phyloP scores from a whole-genome alignment of 768 basidiomycete genomes.

The Auriculariales sp. region DNA sequence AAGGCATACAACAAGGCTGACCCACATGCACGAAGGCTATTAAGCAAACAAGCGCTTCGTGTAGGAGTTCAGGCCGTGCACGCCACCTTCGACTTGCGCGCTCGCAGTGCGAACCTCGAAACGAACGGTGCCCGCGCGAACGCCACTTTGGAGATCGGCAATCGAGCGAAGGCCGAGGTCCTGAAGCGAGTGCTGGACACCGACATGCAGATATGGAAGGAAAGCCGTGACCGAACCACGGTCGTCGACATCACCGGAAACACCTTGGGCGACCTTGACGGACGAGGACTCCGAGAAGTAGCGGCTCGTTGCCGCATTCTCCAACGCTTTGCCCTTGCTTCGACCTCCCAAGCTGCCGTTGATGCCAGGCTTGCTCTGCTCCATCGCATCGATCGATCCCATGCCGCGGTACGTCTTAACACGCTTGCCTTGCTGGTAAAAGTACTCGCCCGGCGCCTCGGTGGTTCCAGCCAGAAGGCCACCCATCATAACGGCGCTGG shows the following conservation, averaged over 20 bases:
- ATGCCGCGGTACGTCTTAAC: slow-evolving; percentile 98
- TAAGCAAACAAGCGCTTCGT: slow-evolving; percentile 21
- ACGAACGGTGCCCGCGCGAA: slow-evolving; percentile 49
- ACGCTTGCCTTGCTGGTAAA: slow-evolving; percentile 97
- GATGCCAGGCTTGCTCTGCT: slow-evolving; percentile 42
- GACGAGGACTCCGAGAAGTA: slow-evolving; percentile 90
- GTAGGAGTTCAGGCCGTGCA: slow-evolving; percentile 90
- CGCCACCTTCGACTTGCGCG: slow-evolving; percentile 91
- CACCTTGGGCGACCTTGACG: slow-evolving; percentile 94
- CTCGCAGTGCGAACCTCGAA: slow-evolving; percentile 91
- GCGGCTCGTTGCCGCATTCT: slow-evolving; percentile 91
- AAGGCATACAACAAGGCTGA: not conserved
- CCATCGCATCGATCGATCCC: slow-evolving; percentile 93
- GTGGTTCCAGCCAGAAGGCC: slow-evolving; percentile 88
- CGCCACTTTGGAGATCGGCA: slow-evolving; percentile 48
- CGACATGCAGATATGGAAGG: slow-evolving; percentile 68
- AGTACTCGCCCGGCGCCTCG: slow-evolving; percentile 97
- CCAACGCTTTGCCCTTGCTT: slow-evolving; percentile 34
- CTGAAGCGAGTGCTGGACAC: slow-evolving; percentile 88
- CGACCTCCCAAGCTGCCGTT: slow-evolving; percentile 17
- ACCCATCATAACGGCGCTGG: slow-evolving; percentile 98
- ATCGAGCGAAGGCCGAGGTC: slow-evolving; percentile 75
- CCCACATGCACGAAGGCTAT: not conserved
- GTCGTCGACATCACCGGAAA: slow-evolving; percentile 93
- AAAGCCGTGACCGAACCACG: slow-evolving; percentile 92